Conservation (phyloP, 306 rosid genomes). For the Medicago ruthenica region DNA sequence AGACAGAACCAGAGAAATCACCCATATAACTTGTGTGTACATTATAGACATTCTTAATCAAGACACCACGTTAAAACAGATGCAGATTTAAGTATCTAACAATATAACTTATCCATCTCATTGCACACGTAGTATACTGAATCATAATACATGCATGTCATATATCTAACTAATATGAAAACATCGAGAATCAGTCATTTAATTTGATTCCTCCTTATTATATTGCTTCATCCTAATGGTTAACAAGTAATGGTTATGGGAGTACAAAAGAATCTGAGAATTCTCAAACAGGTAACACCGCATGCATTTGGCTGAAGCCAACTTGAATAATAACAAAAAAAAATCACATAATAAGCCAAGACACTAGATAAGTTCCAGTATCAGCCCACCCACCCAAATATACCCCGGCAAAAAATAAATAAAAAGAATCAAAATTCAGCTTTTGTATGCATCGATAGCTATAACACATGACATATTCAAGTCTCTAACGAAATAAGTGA, state of each 20-base stretch:
- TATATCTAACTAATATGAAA: conserved; percentile 23
- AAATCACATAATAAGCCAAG: neutral
- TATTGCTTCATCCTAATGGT: conserved; percentile 5
- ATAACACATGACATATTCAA: conserved; percentile 12
- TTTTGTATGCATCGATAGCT: conserved; percentile 5
- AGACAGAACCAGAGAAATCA: neutral
- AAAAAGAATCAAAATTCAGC: neutral
- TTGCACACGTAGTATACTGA: conserved; percentile 11
- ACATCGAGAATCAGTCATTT: neutral
- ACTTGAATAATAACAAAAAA: conserved; percentile 13
- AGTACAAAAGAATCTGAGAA: neutral
- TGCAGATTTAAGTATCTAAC: neutral
- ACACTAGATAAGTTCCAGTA: conserved; percentile 7
- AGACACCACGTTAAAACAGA: conserved; percentile 12
- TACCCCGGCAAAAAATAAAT: conserved; percentile 16
- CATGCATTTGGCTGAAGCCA: conserved; percentile 11
- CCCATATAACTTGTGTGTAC: conserved; percentile 13
- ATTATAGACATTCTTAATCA: neutral
- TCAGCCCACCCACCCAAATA: conserved; percentile 24
- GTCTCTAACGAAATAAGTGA: no score
- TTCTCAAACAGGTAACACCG: neutral
- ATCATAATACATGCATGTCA: conserved; percentile 11
- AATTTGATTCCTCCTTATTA: neutral
- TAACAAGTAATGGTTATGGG: neutral
- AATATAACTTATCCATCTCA: neutral